Conservation (phyloP, 164 flowering plant genomes). For the Berberis vulgaris region DNA sequence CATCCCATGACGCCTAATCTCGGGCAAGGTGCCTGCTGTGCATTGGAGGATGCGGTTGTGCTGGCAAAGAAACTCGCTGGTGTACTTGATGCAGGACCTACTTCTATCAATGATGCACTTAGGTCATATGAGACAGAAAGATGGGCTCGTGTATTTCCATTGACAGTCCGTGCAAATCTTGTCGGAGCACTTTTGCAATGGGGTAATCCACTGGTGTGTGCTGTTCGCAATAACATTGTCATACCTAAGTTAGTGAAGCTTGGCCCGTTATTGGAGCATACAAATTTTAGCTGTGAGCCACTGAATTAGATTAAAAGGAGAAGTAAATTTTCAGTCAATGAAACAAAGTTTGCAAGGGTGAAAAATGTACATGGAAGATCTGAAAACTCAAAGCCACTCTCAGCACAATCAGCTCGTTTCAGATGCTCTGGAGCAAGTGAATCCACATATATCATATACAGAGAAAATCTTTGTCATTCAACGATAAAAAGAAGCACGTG, state of each 20-base stretch:
- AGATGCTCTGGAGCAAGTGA: too few relatives aligned
- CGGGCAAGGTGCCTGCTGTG: conserved; percentile 96
- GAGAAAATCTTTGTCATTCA: too few relatives aligned
- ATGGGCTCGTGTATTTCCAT: conserved; percentile 72
- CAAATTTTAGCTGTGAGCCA: conserved; percentile 62
- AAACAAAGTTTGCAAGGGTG: too few relatives aligned
- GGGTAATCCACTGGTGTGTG: conserved; percentile 66
- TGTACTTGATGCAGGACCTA: conserved; percentile 28
- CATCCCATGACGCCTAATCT: conserved; percentile 99
- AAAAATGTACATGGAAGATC: too few relatives aligned
- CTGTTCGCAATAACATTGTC: conserved; percentile 51
- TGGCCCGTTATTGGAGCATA: conserved; percentile 75
- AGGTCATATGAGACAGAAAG: conserved; percentile 54
- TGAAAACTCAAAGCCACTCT: too few relatives aligned
- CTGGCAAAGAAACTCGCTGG: conserved; percentile 54
- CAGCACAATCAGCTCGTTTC: too few relatives aligned
- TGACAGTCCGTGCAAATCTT: conserved; percentile 62
- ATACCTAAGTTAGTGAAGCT: conserved; percentile 70
- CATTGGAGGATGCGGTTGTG: conserved; percentile 77
- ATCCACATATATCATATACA: too few relatives aligned
- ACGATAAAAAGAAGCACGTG: too few relatives aligned
- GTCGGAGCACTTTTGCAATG: conserved; percentile 73
- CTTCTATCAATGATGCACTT: conserved; percentile 43
- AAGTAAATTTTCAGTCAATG: too few relatives aligned
- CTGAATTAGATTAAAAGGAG: too few relatives aligned